Percentiles rank a stretch among this genome's conserved stretches.
phyloP scores from a whole-genome alignment of 345 rosid genomes.

The Dipteronia dyeriana region DNA sequence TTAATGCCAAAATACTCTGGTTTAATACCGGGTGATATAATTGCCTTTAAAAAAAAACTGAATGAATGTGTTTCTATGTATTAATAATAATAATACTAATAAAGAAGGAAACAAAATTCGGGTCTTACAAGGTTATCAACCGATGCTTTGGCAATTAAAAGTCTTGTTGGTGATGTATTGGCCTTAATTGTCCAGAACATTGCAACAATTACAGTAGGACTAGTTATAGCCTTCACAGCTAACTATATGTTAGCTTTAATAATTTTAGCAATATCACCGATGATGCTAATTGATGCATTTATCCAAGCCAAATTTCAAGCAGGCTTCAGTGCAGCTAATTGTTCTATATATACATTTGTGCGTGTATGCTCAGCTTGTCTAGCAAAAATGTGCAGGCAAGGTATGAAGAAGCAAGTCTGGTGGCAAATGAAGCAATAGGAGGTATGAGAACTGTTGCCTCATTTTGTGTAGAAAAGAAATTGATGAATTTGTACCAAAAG shows the following conservation, averaged over 20 bases:
- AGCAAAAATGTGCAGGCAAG: conserved; percentile 32
- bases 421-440: conserved; percentile 66
- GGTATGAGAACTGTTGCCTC: conserved; percentile 70
- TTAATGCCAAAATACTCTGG: no score
- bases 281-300: conserved; percentile 43
- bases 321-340: conserved; percentile 46
- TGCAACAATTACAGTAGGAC: conserved; percentile 45
- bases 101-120: no score
- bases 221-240: conserved; percentile 58
- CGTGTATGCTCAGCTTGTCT: no score
- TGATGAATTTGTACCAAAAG: conserved; percentile 52
- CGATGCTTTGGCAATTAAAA: conserved; percentile 56
- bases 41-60: no score
- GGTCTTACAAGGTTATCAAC: conserved; percentile 57
- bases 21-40: no score
- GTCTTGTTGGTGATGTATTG: conserved; percentile 67
- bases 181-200: conserved; percentile 52
- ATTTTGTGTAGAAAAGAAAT: conserved; percentile 60
- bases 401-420: conserved; percentile 76
- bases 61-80: no score
- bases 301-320: conserved; percentile 46
- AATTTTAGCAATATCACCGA: conserved; percentile 47
- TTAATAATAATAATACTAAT: no score
- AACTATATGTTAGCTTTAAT: conserved; percentile 60
- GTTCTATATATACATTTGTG: background rate